Evolutionary conservation across 345 rosid genomes (phyloP), one percentile per base, ranked within the genome.

Genomic region (Erucastrum elatum): DNA sequence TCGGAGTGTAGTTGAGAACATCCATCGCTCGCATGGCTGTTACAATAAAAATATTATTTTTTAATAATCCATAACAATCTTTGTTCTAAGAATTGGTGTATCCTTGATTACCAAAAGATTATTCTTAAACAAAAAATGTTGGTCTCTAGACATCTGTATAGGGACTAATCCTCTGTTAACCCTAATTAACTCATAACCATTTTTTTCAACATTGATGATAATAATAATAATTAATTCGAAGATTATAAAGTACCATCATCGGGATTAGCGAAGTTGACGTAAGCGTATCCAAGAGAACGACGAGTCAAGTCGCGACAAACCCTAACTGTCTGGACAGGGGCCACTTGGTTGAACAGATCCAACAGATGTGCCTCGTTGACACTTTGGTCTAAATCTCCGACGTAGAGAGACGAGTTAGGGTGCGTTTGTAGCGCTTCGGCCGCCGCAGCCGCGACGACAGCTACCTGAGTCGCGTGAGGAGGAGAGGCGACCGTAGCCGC

Each of bases 1-100:
- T 31, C 13, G 86, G 89, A 8, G 89, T 76, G 73, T 86, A 91
- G 81, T 89, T 90, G 35, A 90, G 75, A 21, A n/a, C 5, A 63
- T 89, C 92, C 88, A 82, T 86, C 1, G 96, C 96, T 56, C 69
- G 70, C 41, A 81, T 87, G 77, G 94, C 96, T 91, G 86, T 15
- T 75, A 77, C 26, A 63, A 53, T 46, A 51, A 51, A 3, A 4
- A 53, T 16, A 9, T 41, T 8, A 5, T 11, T 27, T 27, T 0
- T 25, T 17, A 25, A 46, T 46, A 55, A 51, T 5, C 15, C 16
- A 46, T 4, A 12, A 12, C 5, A 12, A 44, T 44, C 5, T 3
- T 0, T 44, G n/a, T 4, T 46, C 53, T 39, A 39, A 39, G 2
- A 34, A 39, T 8, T 9, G 11, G 11, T 39, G 3, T 39, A 2